Percentiles rank a stretch among this genome's conserved stretches.
Conservation (phyloP, 306 rosid species). For the Acacia melanoxylon region DNA sequence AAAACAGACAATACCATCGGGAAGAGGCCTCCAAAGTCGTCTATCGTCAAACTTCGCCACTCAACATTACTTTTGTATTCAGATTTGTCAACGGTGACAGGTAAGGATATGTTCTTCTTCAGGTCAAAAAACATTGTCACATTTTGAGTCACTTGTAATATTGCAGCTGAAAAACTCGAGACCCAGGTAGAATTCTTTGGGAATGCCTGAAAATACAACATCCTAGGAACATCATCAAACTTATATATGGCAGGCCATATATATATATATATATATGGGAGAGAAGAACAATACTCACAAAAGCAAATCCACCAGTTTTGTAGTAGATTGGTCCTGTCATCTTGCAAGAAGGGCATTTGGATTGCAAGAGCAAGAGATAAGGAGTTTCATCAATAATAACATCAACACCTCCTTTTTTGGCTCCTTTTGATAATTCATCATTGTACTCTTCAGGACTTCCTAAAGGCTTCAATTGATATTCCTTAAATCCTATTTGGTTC, state of each 20-base stretch:
- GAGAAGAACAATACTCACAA: conserved; percentile 27
- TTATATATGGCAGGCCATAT: no score
- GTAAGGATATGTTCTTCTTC: neutral
- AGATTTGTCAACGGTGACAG: neutral
- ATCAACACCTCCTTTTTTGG: neutral
- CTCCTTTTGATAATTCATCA: neutral
- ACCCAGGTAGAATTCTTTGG: conserved; percentile 32
- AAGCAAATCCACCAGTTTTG: conserved; percentile 40
- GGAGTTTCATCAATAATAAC: conserved; percentile 35
- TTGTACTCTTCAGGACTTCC: neutral
- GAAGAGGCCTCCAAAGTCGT: neutral
- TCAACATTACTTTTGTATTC: neutral
- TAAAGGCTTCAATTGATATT: neutral
- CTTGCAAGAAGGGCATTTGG: conserved; percentile 24
- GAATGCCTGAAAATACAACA: conserved; percentile 35
- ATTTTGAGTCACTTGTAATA: conserved; percentile 37
- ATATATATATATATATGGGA: no score
- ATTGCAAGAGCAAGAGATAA: conserved; percentile 32
- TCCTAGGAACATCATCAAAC: no score
- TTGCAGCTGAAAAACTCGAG: conserved; percentile 40
- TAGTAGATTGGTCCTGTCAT: conserved; percentile 36
- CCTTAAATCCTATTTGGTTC: neutral
- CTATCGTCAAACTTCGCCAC: neutral
- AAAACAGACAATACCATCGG: neutral
- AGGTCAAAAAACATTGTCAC: neutral